Base-by-base conservation (phyloP, 164 flowering plant genomes). In the Tetracentron sinense region DNA sequence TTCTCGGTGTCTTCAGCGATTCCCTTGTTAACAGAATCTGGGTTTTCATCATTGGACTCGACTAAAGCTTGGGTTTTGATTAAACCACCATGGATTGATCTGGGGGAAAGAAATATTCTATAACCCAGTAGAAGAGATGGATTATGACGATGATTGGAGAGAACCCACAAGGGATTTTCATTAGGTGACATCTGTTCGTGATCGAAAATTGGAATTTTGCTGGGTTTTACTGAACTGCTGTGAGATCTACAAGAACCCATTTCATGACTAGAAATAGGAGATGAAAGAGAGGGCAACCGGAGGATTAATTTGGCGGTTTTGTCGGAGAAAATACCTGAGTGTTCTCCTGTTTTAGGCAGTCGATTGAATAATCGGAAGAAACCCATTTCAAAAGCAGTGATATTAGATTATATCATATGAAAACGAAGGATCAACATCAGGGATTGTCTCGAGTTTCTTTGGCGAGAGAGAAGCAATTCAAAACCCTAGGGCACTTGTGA, bases 1-100 rank as follows among this genome's bases (percentile, higher is more conserved):
- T 58, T 79, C 17, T 80, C 84, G 2, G 77, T 62, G 29, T 81
- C 80, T 58, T 66, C 57, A 15, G 61, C 35, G 42, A 66, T 53
- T 48, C 53, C 35, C 21, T 33, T 31, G 20, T 6, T 33, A 20
- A 52, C n/a, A 4, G 15, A 7, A 38, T 23, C 52, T 33, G 66
- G 71, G 33, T 28, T 66, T 20, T 67, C 23, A 20, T 62, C 58
- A 16, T 49, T 26, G 42, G 33, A 44, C 16, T 31, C 53, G 19
- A 11, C 1, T 19, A 35, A 27, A 14, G 23, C 33, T 22, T 50
- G 75, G 61, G 69, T 48, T 56, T 54, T 27, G 0, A 17, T 17
- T n/a, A 20, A 44, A 28, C 30, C 61, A 22, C 48, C 61, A 68
- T 72, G 74, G 26, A 76, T 51, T 44, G 72, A 69, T 67, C 76